Conservation (phyloP, 805 yeast genomes). For the Danielozyma ontarioensis region DNA sequence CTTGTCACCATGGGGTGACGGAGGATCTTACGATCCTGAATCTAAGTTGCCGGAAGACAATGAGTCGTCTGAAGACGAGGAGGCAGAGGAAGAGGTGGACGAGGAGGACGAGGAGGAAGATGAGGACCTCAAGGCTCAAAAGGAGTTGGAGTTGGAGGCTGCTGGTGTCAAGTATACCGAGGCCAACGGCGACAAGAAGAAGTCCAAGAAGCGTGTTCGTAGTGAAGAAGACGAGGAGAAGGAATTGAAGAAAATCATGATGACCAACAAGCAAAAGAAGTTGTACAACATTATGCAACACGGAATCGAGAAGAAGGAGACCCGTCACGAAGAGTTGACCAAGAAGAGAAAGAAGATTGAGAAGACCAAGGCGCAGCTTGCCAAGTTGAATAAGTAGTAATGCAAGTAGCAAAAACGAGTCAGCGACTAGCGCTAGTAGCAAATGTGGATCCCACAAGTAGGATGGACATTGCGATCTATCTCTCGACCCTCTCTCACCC, state of each 20-base stretch:
- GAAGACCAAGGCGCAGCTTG: slow-evolving; percentile 48
- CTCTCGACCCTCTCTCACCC: background rate
- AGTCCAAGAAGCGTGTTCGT: slow-evolving; percentile 17
- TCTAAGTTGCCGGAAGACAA: slow-evolving; percentile 44
- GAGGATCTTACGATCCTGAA: slow-evolving; percentile 83
- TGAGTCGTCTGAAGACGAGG: slow-evolving; percentile 43
- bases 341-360: slow-evolving; percentile 67
- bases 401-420: background rate
- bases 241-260: slow-evolving; percentile 92
- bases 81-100: slow-evolving; percentile 34
- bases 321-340: slow-evolving; percentile 61
- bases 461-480: background rate
- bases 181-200: slow-evolving; percentile 20
- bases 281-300: slow-evolving; percentile 93
- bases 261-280: slow-evolving; percentile 94
- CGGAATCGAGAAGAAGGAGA: slow-evolving; percentile 78
- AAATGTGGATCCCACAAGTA: background rate
- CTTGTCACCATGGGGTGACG: slow-evolving; percentile 98
- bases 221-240: slow-evolving; percentile 55
- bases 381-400: slow-evolving; percentile 15
- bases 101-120: slow-evolving; percentile 50
- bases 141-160: slow-evolving; percentile 75
- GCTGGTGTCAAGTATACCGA: slow-evolving; percentile 79
- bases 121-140: slow-evolving; percentile 70
- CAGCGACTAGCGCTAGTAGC: background rate